Evolutionary conservation across 306 rosid genomes (phyloP), one percentile per base, ranked within the genome.

Genomic region (Vigna unguiculata): DNA sequence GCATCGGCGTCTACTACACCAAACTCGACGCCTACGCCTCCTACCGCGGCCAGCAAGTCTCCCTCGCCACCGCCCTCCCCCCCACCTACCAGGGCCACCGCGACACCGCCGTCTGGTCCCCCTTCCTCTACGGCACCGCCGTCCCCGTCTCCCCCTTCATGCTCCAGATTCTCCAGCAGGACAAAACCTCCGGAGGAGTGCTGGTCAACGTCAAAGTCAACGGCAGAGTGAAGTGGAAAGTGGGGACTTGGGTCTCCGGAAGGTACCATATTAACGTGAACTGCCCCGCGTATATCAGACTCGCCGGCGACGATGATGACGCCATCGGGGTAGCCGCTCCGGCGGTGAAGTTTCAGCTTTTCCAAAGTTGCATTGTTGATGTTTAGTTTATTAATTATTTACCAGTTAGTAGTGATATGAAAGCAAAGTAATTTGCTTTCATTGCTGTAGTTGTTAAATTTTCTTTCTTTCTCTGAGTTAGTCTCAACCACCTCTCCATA

Each of bases 161-260:
- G 41, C 71, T 72, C 34, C 21, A 24, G 11, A 47, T 74, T 15
- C 64, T 92, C 36, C 34, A 32, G 19, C 88, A 86, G 71, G 97
- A 92, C 54, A 80, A 51, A 67, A 74, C 61, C 19, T 75, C 86
- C 2, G 93, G 96, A 1, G 74, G 73, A 0, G 73, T 88, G 22
- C 16, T 91, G 75, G 65, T 93, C 8, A 69, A 83, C 41, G 69
- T 93, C 15, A 91, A 81, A 69, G 75, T 91, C 53, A 83, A 70
- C 15, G 98, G 98, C 0, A 67, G 65, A 4, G 81, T 93, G 1
- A 89, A 82, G 68, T 93, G 98, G 98, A 88, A 91, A 66, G 98
- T 93, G 2, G 97, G 97, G 2, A 79, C 90, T 10, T 91, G 95
- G 95, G 57, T 77, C 46, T 91, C 98, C 34, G 88, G 90, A 6